Evolutionary conservation across 352 stramenopile genomes (phyloP).

Genomic region (Globisporangium paddicum): DNA sequence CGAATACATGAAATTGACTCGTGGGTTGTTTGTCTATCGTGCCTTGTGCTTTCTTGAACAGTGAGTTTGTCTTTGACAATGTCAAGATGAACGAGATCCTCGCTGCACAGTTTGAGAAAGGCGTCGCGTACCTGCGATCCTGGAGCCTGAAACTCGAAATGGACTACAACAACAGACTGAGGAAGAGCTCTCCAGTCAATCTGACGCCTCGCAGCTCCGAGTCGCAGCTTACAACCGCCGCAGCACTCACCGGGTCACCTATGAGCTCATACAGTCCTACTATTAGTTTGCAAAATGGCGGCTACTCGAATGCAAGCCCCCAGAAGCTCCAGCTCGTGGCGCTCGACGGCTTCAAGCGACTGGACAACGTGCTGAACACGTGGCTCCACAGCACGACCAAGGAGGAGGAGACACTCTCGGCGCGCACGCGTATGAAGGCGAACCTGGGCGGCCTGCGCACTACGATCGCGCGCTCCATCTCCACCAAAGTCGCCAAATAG

Average conservation of each 20-base stretch:
- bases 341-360: slow-evolving; percentile 14
- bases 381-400: slow-evolving; percentile 9
- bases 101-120: slow-evolving; percentile 44
- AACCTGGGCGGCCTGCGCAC: slow-evolving; percentile 15
- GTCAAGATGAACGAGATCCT: slow-evolving; percentile 39
- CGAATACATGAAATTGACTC: too few relatives aligned
- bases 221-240: background rate
- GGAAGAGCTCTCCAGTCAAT: background rate
- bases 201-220: background rate
- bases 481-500: slow-evolving; percentile 1
- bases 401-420: slow-evolving; percentile 6
- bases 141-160: slow-evolving; percentile 46
- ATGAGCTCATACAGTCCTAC: background rate
- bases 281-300: background rate
- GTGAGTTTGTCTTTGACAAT: slow-evolving; percentile 37
- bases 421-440: slow-evolving; percentile 7
- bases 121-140: slow-evolving; percentile 34
- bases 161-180: slow-evolving; percentile 33
- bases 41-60: slow-evolving; percentile 6
- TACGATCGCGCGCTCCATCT: slow-evolving; percentile 15
- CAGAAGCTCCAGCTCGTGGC: slow-evolving; percentile 6
- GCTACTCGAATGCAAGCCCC: background rate
- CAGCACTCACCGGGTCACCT: background rate
- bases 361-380: slow-evolving; percentile 12
- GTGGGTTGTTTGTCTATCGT: too few relatives aligned